phyloP scores from a whole-genome alignment of 2,329 filamentous ascomycete genomes.

The Apiospora koreana region DNA sequence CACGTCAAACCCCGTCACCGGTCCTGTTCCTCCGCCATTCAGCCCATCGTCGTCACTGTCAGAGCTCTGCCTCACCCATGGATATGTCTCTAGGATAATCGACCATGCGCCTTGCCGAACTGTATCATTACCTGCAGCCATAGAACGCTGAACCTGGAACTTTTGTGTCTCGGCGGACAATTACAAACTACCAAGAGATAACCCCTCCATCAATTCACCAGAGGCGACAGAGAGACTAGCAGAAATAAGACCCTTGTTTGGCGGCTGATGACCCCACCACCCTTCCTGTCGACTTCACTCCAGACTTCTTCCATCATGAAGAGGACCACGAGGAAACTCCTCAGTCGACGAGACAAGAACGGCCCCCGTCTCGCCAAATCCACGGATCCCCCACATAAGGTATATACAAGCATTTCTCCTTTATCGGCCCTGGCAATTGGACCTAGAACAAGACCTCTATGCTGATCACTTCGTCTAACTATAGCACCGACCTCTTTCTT shows the following conservation, averaged over 20 bases:
- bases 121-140: constrained; percentile 12
- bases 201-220: background rate
- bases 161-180: background rate
- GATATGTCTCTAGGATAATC: constrained; percentile 1
- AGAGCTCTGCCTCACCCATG: background rate
- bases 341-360: constrained; percentile 70
- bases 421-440: background rate
- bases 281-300: constrained; percentile 7
- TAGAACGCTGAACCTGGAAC: constrained; percentile 7
- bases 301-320: constrained; percentile 45
- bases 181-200: background rate
- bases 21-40: background rate
- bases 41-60: background rate
- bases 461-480: constrained; percentile 9
- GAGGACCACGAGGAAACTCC: constrained; percentile 59
- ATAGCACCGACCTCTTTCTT: constrained; percentile 53
- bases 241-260: constrained; percentile 3
- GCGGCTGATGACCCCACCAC: constrained; percentile 6
- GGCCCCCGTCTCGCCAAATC: constrained; percentile 58
- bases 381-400: constrained; percentile 55
- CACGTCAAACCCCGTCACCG: background rate
- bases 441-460: background rate
- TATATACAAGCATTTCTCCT: constrained; percentile 31
- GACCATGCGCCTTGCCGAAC: constrained; percentile 12
- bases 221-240: constrained; percentile 1